Percentiles rank a stretch among this genome's conserved stretches.
These are phyloP conservation scores for Ophiostoma sp. DNA, from an alignment of 2,329 filamentous ascomycete species.

Conservation along the genomic window DNA sequence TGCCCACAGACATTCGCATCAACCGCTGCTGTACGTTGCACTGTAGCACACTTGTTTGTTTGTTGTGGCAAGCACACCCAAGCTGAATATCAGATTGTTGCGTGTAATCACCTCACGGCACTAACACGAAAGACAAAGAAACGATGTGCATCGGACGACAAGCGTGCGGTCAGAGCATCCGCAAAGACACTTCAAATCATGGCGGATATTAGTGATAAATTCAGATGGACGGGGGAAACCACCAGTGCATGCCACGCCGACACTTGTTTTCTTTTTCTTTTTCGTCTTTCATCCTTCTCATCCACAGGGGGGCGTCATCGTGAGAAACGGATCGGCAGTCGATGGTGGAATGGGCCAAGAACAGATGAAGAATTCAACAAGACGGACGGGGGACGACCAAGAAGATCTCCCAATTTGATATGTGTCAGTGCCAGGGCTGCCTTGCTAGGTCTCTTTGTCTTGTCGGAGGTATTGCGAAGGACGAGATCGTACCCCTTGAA, in stretches of 20 bases:
- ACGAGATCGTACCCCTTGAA: constrained; percentile 6
- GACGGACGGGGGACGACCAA: not conserved
- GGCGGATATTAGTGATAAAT: not conserved
- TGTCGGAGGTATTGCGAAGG: constrained; percentile 4
- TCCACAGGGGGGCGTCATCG: not conserved
- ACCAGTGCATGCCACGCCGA: not conserved
- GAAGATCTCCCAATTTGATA: not conserved
- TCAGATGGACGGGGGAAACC: not conserved
- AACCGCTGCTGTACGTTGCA: not conserved
- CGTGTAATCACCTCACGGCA: not conserved
- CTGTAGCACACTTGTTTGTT: not conserved
- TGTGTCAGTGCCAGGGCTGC: constrained; percentile 11
- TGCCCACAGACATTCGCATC: not conserved
- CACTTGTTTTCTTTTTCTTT: not conserved
- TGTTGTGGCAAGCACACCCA: not conserved
- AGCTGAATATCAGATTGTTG: constrained; percentile 1
- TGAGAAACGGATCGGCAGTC: constrained; percentile 19
- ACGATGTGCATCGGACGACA: constrained; percentile 10
- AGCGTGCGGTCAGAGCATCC: not conserved
- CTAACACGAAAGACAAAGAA: constrained; percentile 10
- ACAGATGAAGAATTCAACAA: not conserved
- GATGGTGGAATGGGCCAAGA: constrained; percentile 8
- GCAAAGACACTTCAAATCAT: not conserved
- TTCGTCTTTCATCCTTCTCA: not conserved
- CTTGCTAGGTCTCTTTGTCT: constrained; percentile 9